Evolutionary conservation across 2,329 filamentous ascomycete genomes (phyloP).

Genomic region (Cercospora sesami): DNA sequence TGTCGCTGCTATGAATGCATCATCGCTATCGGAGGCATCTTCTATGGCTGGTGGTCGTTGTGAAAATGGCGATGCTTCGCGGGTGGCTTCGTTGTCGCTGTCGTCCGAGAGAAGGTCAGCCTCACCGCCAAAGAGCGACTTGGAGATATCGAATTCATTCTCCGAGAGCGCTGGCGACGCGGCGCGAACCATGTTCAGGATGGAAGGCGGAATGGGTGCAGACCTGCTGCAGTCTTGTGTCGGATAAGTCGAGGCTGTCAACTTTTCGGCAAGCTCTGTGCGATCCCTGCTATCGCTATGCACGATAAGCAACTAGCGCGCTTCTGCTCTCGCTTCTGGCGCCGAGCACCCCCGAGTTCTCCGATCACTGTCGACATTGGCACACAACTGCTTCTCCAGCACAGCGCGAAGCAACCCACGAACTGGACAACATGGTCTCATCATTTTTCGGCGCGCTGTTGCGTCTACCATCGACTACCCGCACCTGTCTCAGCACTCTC

Average conservation of each 20-base stretch:
- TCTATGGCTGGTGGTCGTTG: constrained; percentile 20
- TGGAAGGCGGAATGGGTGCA: background rate
- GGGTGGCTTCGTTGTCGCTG: constrained; percentile 2
- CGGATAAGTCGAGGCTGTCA: background rate
- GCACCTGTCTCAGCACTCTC: constrained; percentile 30
- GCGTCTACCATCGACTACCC: constrained; percentile 37
- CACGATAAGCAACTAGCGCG: background rate
- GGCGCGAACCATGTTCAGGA: constrained; percentile 47
- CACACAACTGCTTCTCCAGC: background rate
- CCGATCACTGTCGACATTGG: constrained; percentile 5
- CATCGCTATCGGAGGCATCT: constrained; percentile 60
- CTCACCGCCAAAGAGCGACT: constrained; percentile 59
- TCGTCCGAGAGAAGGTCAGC: constrained; percentile 30
- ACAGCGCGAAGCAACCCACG: background rate
- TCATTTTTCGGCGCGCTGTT: constrained; percentile 44
- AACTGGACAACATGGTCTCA: constrained; percentile 40
- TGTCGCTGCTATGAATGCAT: constrained; percentile 84
- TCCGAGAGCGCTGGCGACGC: constrained; percentile 83
- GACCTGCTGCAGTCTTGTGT: constrained; percentile 6
- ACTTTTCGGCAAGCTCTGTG: constrained; percentile 9
- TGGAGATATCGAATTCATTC: constrained; percentile 86
- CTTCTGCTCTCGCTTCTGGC: background rate
- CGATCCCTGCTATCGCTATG: constrained; percentile 5
- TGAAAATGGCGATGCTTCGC: background rate
- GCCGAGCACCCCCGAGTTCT: constrained; percentile 2